Conservation (phyloP, 2,329 filamentous ascomycete genomes). For the Monilinia polystroma region DNA sequence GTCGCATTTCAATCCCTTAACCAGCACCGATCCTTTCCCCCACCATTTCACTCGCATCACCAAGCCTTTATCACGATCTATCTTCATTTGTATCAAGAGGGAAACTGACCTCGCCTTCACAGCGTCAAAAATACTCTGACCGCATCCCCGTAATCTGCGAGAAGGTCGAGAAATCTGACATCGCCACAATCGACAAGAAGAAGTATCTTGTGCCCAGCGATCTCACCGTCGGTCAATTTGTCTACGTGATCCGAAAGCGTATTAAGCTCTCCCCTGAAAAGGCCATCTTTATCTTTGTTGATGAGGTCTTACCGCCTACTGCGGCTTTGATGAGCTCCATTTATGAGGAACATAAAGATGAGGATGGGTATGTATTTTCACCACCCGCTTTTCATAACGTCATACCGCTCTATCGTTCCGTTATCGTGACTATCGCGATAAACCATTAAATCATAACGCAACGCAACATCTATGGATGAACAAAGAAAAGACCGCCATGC, state of each 20-base stretch:
- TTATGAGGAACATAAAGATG: conserved; percentile 96
- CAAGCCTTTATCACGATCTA: conserved; percentile 19
- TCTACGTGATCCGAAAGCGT: conserved; percentile 99
- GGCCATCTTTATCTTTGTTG: conserved; percentile 99
- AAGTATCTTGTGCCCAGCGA: conserved; percentile 98
- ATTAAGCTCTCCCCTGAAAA: conserved; percentile 99
- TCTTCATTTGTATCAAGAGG: neutral
- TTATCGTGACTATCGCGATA: conserved; percentile 21
- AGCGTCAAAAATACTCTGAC: conserved; percentile 94
- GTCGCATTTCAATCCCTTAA: conserved; percentile 26
- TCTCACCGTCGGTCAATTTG: conserved; percentile 97
- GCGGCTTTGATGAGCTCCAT: conserved; percentile 99
- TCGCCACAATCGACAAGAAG: conserved; percentile 99
- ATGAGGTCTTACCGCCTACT: conserved; percentile 94
- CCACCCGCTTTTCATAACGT: conserved; percentile 31
- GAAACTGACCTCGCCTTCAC: conserved; percentile 9
- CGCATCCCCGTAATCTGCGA: conserved; percentile 99
- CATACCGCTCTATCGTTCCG: conserved; percentile 16
- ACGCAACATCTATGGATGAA: neutral
- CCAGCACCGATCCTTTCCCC: conserved; percentile 18
- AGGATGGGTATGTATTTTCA: conserved; percentile 57
- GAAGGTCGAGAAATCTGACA: conserved; percentile 99
- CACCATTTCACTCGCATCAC: conserved; percentile 18
- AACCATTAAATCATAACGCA: neutral
- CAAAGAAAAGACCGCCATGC: neutral